A percentile compares a stretch with the other conserved stretches of the same genome.
Conservation (phyloP, 1,139 yeast genomes). For the Hemisphaericaspora lyxosophila region DNA sequence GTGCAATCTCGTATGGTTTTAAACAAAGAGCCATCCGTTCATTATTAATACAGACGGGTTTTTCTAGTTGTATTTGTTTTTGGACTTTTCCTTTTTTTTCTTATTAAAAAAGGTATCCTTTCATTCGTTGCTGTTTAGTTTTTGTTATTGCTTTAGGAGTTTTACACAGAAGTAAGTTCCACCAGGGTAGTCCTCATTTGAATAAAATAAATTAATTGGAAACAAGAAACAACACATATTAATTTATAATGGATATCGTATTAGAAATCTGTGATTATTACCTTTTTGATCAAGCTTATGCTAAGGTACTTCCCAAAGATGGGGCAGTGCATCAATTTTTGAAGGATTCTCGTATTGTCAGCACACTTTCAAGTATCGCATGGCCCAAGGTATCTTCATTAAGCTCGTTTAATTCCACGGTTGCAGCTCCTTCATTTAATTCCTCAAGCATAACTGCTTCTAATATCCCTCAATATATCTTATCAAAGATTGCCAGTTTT, state of each 20-base stretch:
- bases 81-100: too few relatives aligned
- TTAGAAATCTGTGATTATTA: constrained; percentile 75
- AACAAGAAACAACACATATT: background rate
- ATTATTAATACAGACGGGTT: too few relatives aligned
- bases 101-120: background rate
- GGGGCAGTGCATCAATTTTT: constrained; percentile 23
- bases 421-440: constrained; percentile 6
- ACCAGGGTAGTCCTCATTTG: too few relatives aligned
- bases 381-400: background rate
- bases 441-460: constrained; percentile 14
- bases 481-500: constrained; percentile 20
- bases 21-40: too few relatives aligned
- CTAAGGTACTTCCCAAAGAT: constrained; percentile 42
- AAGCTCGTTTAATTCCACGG: constrained; percentile 4
- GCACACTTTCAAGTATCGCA: constrained; percentile 6
- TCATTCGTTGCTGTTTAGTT: too few relatives aligned
- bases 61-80: too few relatives aligned
- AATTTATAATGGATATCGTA: constrained; percentile 75
- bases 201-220: too few relatives aligned
- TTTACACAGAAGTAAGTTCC: too few relatives aligned
- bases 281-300: constrained; percentile 70
- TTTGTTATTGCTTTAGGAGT: too few relatives aligned
- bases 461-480: constrained; percentile 9
- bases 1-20: too few relatives aligned
- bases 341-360: constrained; percentile 9